Conservation (phyloP, 2,329 filamentous ascomycete genomes). For the Monosporascus sp. region DNA sequence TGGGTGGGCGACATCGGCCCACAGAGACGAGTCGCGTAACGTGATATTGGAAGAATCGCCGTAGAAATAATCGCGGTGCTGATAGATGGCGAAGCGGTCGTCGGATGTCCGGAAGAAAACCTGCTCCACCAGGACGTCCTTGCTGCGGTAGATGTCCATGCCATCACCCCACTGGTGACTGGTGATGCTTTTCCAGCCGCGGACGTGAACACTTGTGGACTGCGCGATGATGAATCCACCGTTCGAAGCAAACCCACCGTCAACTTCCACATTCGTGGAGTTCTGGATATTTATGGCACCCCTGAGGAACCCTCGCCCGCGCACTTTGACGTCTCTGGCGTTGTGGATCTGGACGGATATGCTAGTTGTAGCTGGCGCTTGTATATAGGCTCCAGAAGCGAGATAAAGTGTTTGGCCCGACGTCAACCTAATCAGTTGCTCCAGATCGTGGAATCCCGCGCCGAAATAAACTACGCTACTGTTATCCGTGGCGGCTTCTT, state of each 20-base stretch:
- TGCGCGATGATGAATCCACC: slow-evolving; percentile 15
- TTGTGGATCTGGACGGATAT: slow-evolving; percentile 14
- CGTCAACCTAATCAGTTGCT: slow-evolving; percentile 6
- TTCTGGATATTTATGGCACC: slow-evolving; percentile 7
- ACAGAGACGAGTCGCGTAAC: slow-evolving; percentile 24
- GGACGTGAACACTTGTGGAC: slow-evolving; percentile 12
- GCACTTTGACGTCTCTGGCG: slow-evolving; percentile 11
- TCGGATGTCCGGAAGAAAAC: slow-evolving; percentile 33
- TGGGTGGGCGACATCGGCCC: slow-evolving; percentile 29
- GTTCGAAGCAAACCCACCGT: slow-evolving; percentile 14
- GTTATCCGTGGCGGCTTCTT: slow-evolving; percentile 7
- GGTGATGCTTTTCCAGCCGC: slow-evolving; percentile 15
- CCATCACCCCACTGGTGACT: slow-evolving; percentile 19
- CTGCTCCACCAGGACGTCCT: slow-evolving; percentile 23
- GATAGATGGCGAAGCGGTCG: slow-evolving; percentile 30
- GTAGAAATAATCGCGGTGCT: slow-evolving; percentile 27
- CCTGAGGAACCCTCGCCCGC: slow-evolving; percentile 19
- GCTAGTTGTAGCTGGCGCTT: not conserved
- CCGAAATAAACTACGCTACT: slow-evolving; percentile 21
- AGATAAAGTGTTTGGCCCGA: slow-evolving; percentile 16
- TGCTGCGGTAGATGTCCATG: slow-evolving; percentile 20
- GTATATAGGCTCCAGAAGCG: slow-evolving; percentile 11
- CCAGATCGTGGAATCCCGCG: slow-evolving; percentile 17
- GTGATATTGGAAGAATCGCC: slow-evolving; percentile 30
- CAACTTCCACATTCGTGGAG: slow-evolving; percentile 15